Evolutionary conservation across 352 stramenopile genomes (phyloP), one percentile per base, ranked within the genome.

Genomic region (Phytopythium montanum): DNA sequence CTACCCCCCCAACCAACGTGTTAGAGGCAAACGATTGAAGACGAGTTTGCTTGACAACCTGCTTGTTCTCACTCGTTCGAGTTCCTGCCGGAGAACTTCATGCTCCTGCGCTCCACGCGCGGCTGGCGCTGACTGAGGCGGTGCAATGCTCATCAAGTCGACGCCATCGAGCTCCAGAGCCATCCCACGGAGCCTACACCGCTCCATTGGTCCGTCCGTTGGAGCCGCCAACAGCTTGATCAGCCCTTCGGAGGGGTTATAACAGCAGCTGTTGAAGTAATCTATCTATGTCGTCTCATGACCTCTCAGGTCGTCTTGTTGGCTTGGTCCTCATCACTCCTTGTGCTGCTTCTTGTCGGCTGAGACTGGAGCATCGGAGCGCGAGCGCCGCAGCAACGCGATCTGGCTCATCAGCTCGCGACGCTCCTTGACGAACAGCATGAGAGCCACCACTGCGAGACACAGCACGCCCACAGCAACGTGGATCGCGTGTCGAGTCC

Each of bases 371-470:
- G 25, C 25, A 6, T 5, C 45, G 9, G 45, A 21, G 50, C 38
- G 60, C 42, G 68, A 55, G 9, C 54, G 55, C 23, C 68, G 65
- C 23, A 85, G 50, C 2, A 63, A 56, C 25, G 64, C 49, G 25
- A 85, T 52, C 55, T 85, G 67, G 58, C 55, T 53, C 23, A 33
- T 42, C 25, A 90, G 39, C 16, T 83, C 56, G 50, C 66, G 73
- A 4, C 74, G 71, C 23, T 92, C 81, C 55, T 80, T 76, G 16
- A 75, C 46, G 44, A 80, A 87, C 23, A 89, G 55, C 44, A 67
- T 59, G 2, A 76, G 19, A 12, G 74, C 41, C 28, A 79, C 72
- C 16, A 57, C 49, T 14, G 26, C 61, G 53, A 92, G 85, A 56
- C 79, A 89, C 26, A 76, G 7, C 4, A 54, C 62, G 0, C 82